Base-by-base conservation (phyloP, 2,329 filamentous ascomycete species). In the Beauveria pseudobassiana region DNA sequence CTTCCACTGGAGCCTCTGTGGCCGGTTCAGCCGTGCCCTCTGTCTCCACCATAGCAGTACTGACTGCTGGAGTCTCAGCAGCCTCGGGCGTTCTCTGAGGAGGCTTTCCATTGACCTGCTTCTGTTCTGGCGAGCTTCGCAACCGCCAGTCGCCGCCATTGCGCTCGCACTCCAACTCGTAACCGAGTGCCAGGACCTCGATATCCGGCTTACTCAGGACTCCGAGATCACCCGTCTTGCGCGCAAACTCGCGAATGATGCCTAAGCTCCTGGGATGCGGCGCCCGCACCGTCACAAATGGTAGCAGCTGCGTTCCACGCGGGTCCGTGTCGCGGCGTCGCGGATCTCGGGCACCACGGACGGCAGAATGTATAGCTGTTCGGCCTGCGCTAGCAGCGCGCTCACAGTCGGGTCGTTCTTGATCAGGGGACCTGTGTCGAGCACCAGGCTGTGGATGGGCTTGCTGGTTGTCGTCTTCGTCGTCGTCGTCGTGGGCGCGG, bases 341-440 rank as follows among this genome's bases (percentile, higher is more conserved):
- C 90, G 80, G 79, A 96, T 96, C 78, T 99, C 95, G 57, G 86
- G 82, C 34, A 98, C 80, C 61, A 99, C 91, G 8, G 89, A 87
- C 0, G 93, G 92, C 0, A 93, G 89, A 1, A 92, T 97, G 69
- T 92, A 85, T 48, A 97, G 81, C 63, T 82, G 79, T 69, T 95
- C 87, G 53, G 91, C 87, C 72, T 91, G 87, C 43, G 84, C 82
- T 57, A 96, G 79, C 12, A 99, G 85, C 0, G 89, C 91, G 51
- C 91, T 96, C 26, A 95, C 85, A 12, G 90, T 80, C 14, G 93
- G 91, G 66, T 95, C 88, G 76, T 97, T 97, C 72, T 93, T 93
- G 74, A 99, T 93, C 64, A 99, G 86, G 8, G 93, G 92, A 28
- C 93, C 93, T 3, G 95, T 89, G 72, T 99, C 95, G 67, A 99